Evolutionary conservation across 768 basidiomycete species (phyloP).

Genomic region (Leccinum variicolor): DNA sequence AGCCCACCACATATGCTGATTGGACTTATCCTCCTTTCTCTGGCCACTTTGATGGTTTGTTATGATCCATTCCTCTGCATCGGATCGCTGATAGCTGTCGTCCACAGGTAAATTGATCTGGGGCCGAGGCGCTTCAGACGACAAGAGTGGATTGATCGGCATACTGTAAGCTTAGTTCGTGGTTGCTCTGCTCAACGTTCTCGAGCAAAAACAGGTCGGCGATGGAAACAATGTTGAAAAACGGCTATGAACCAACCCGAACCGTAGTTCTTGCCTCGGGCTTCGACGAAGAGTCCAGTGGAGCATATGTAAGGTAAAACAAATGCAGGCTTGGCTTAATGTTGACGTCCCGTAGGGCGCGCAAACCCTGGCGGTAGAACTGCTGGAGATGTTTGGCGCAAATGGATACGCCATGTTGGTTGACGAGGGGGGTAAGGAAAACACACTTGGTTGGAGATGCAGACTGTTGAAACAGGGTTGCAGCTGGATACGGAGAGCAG

Average conservation of each 20-base stretch:
- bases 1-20: slow-evolving; percentile 47
- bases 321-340: background rate
- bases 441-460: background rate
- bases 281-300: slow-evolving; percentile 74
- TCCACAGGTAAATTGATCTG: slow-evolving; percentile 38
- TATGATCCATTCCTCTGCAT: background rate
- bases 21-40: slow-evolving; percentile 67
- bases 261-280: slow-evolving; percentile 63
- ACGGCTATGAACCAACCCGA: slow-evolving; percentile 61
- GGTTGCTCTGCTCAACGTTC: background rate
- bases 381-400: slow-evolving; percentile 64
- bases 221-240: slow-evolving; percentile 61
- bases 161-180: slow-evolving; percentile 42
- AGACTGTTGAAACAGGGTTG: background rate
- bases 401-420: slow-evolving; percentile 74
- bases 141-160: slow-evolving; percentile 71
- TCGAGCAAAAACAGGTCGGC: slow-evolving; percentile 36
- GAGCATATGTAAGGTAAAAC: slow-evolving; percentile 36
- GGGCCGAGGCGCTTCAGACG: slow-evolving; percentile 50
- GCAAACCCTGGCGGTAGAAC: slow-evolving; percentile 38
- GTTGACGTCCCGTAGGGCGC: slow-evolving; percentile 46
- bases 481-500: slow-evolving; percentile 48
- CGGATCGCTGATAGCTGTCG: background rate
- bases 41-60: slow-evolving; percentile 54
- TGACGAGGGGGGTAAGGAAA: slow-evolving; percentile 76